Evolutionary conservation across 371 early-diverging fungal species (phyloP).

Genomic region (Furculomyces boomerangus): DNA sequence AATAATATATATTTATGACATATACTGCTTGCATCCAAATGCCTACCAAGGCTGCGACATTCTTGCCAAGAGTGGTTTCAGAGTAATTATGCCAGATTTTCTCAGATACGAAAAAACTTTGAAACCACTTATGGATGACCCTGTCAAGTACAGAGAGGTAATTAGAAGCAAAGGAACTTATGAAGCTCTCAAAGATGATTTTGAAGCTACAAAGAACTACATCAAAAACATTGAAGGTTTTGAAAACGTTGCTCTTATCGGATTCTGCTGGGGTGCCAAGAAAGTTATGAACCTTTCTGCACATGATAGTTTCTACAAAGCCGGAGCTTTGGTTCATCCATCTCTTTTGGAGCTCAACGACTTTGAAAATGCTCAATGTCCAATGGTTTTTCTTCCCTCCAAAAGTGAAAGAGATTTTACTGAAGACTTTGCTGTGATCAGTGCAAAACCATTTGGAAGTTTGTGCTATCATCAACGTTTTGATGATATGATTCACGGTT

Average conservation of each 20-base stretch:
- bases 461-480: constrained; percentile 34
- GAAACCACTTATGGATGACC: constrained; percentile 16
- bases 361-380: constrained; percentile 30
- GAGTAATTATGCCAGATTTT: constrained; percentile 46
- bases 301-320: constrained; percentile 18
- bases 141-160: constrained; percentile 18
- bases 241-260: constrained; percentile 27
- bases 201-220: constrained; percentile 19
- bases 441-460: constrained; percentile 35
- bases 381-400: constrained; percentile 36
- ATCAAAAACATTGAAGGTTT: constrained; percentile 24
- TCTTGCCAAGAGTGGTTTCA: constrained; percentile 34
- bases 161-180: constrained; percentile 20
- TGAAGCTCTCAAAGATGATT: constrained; percentile 16
- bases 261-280: constrained; percentile 53
- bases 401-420: constrained; percentile 42
- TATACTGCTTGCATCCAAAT: constrained; percentile 29
- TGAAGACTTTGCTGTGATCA: constrained; percentile 26
- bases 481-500: constrained; percentile 50
- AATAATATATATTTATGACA: constrained; percentile 25
- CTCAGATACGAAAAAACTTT: constrained; percentile 30
- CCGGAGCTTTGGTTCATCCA: constrained; percentile 44
- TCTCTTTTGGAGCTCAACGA: constrained; percentile 30
- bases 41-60: constrained; percentile 44
- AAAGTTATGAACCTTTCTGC: constrained; percentile 14